Base-by-base conservation (phyloP, 306 rosid genomes). In the Comarum palustre region DNA sequence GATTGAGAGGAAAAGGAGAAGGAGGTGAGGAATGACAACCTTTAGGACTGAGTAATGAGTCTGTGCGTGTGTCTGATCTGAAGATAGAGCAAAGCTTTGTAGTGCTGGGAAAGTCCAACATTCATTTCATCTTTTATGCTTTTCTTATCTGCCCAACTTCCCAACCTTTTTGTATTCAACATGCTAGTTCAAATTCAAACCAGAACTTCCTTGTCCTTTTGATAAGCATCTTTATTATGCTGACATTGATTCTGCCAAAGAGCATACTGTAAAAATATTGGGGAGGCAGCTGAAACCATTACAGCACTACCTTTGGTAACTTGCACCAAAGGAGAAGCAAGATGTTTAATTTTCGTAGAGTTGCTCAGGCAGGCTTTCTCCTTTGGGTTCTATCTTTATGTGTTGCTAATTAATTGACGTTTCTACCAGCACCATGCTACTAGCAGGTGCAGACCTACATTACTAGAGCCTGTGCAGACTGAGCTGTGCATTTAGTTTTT, bases 281-380 rank as follows among this genome's bases (percentile, higher is more conserved):
- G 39, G 66, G 34, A 6, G 20, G 22, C 34, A 55, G 65, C 39
- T 59, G 65, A 59, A 62, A 62, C 67, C 67, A 19, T 34, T n/a
- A 17, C n/a, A 17, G 45, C 22, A 8, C n/a, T 62, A 34, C 25
- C 38, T 25, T 17, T 16, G 25, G 67, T 34, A 36, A 62, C n/a
- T 61, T 3, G 2, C 42, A 62, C 24, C 45, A 62, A 34, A 34
- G 66, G 2, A 61, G 65, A 29, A 59, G 20, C n/a, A 61, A 61
- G 43, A 16, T 25, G 15, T 61, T 17, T 1, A 62, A 27, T 14
- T 1, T 61, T 61, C 0, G 2, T 32, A 13, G 66, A 1, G 4
- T 8, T 31, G 19, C 22, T 60, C 22, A 15, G 42, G 42, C 13
- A 61, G 24, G 38, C 22, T 61, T 61, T 32, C 42, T 32, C 5